Percentiles rank a stretch among this genome's conserved stretches.
These are phyloP conservation scores for Coniella vitis DNA, from an alignment of 2,329 filamentous ascomycete genomes.

Conservation along the genomic window DNA sequence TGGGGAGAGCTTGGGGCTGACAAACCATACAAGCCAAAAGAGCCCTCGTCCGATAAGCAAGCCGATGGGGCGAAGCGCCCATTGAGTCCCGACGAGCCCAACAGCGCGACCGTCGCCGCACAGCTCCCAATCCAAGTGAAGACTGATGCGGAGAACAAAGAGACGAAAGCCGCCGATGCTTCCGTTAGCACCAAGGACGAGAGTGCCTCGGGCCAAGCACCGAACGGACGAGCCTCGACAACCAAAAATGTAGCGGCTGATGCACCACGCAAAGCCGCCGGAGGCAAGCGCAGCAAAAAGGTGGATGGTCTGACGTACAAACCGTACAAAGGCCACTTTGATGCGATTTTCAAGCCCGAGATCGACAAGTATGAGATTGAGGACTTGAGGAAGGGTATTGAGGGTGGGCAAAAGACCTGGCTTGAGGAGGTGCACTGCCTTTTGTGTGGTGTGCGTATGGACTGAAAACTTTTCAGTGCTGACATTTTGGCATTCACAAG, in stretches of 20 bases:
- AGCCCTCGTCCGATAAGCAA: constrained; percentile 32
- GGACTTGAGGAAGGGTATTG: constrained; percentile 41
- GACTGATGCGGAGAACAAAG: constrained; percentile 35
- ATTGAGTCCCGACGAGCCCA: constrained; percentile 45
- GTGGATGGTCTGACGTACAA: constrained; percentile 28
- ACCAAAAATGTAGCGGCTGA: constrained; percentile 18
- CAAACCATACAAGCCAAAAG: constrained; percentile 37
- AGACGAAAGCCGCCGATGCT: constrained; percentile 24
- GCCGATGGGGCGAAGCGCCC: constrained; percentile 37
- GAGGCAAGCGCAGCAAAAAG: constrained; percentile 30
- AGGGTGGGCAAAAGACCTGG: constrained; percentile 46
- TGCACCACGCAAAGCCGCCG: constrained; percentile 17
- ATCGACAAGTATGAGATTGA: constrained; percentile 42
- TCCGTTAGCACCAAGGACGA: constrained; percentile 30
- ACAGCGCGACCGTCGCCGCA: constrained; percentile 36
- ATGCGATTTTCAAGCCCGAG: constrained; percentile 42
- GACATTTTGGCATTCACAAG: too few relatives aligned
- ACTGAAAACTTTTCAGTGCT: constrained; percentile 25
- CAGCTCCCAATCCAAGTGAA: constrained; percentile 49
- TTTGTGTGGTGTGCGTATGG: constrained; percentile 40
- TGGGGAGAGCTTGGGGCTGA: constrained; percentile 44
- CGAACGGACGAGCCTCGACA: constrained; percentile 18
- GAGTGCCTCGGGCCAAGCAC: constrained; percentile 11
- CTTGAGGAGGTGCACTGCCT: constrained; percentile 45
- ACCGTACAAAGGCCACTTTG: constrained; percentile 46